Percentiles rank a stretch among this genome's conserved stretches.
phyloP scores from a whole-genome alignment of 768 basidiomycete species.

The Rhodotorula diobovata region DNA sequence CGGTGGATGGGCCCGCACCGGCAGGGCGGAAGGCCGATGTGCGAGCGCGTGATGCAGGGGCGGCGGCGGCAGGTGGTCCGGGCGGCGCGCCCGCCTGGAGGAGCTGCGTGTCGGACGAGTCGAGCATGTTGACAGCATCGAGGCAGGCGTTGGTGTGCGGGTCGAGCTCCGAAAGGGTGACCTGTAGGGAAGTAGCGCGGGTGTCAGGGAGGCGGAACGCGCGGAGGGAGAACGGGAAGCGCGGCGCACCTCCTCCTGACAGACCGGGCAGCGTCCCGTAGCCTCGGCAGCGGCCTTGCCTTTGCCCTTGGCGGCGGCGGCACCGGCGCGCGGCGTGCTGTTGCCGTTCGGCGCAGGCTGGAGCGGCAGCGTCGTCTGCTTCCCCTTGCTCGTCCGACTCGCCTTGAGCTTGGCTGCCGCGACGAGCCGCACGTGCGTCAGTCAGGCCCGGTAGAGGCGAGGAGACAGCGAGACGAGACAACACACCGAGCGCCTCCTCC shows the following conservation, averaged over 20 bases:
- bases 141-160: neutral
- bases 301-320: slow-evolving; percentile 6
- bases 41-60: neutral
- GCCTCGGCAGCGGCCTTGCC: neutral
- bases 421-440: neutral
- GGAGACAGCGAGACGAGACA: neutral
- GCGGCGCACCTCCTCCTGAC: neutral
- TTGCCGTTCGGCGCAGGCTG: neutral
- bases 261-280: neutral
- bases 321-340: neutral
- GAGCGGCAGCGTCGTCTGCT: neutral
- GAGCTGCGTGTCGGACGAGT: neutral
- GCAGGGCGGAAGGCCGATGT: slow-evolving; percentile 2
- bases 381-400: neutral
- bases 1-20: neutral
- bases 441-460: neutral
- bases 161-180: neutral
- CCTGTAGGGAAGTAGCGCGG: neutral
- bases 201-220: rapidly evolving
- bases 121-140: neutral
- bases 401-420: neutral
- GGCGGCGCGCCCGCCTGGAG: neutral
- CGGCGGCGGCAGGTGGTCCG: neutral
- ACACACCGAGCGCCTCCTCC: slow-evolving; percentile 15
- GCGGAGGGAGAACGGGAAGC: neutral